Evolutionary conservation across 257 asterid genomes (phyloP).

Genomic region (Ajuga chamaepitys): DNA sequence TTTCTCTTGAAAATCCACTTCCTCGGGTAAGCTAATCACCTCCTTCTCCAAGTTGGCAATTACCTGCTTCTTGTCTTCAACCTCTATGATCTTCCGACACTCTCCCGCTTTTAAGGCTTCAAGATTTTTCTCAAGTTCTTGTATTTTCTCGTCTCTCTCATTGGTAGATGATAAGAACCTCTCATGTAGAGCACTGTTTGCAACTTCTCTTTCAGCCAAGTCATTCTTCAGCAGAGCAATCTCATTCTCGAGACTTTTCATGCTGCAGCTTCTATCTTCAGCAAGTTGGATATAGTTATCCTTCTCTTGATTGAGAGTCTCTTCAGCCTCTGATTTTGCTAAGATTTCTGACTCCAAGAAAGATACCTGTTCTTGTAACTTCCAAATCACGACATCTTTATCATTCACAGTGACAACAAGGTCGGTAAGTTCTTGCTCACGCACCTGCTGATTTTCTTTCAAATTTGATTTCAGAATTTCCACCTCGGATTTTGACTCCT

Average conservation of each 20-base stretch:
- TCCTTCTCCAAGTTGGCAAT: constrained; percentile 30
- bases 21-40: constrained; percentile 5
- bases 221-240: constrained; percentile 20
- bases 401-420: constrained; percentile 18
- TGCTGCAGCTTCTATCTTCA: constrained; percentile 23
- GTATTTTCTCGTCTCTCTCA: constrained; percentile 22
- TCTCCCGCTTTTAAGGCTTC: constrained; percentile 23
- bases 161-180: constrained; percentile 2
- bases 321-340: constrained; percentile 18
- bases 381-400: constrained; percentile 17
- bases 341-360: constrained; percentile 13
- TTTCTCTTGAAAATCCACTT: constrained; percentile 23
- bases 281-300: constrained; percentile 21
- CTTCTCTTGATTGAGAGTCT: constrained; percentile 24
- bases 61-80: constrained; percentile 15
- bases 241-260: constrained; percentile 24
- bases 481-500: constrained; percentile 17
- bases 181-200: constrained; percentile 1
- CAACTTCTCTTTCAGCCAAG: constrained; percentile 24
- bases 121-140: constrained; percentile 19
- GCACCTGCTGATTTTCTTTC: constrained; percentile 20
- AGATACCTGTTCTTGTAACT: constrained; percentile 21
- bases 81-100: constrained; percentile 17
- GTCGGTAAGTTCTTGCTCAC: constrained; percentile 16
- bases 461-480: constrained; percentile 18